Conservation (phyloP, 2,329 filamentous ascomycete species). For the Monosporascus ibericus region DNA sequence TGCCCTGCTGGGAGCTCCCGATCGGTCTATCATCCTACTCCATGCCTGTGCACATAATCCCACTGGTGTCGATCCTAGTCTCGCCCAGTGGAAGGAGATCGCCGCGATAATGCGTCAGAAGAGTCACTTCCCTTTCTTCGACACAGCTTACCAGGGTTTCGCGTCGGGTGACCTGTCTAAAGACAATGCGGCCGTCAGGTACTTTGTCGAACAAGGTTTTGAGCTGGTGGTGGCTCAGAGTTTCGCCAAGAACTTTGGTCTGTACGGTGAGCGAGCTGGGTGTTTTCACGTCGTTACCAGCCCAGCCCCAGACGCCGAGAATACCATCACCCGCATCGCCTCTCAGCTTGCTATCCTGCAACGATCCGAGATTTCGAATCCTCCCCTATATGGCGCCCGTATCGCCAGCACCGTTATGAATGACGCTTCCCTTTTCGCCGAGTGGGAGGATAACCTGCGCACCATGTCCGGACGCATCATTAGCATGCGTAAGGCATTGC, state of each 20-base stretch:
- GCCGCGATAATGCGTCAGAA: constrained; percentile 69
- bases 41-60: constrained; percentile 98
- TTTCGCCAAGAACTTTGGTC: constrained; percentile 96
- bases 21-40: constrained; percentile 79
- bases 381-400: constrained; percentile 86
- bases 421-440: constrained; percentile 69
- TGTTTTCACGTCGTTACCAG: constrained; percentile 90
- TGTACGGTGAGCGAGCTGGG: constrained; percentile 93
- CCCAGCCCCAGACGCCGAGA: constrained; percentile 59
- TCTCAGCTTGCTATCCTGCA: constrained; percentile 92
- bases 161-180: constrained; percentile 81
- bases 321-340: constrained; percentile 60
- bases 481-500: constrained; percentile 76
- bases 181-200: constrained; percentile 87
- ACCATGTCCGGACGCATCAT: constrained; percentile 97
- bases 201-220: constrained; percentile 90
- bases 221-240: constrained; percentile 84
- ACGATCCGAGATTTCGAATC: constrained; percentile 95
- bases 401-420: constrained; percentile 84
- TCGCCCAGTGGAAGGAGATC: constrained; percentile 91
- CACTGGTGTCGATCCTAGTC: constrained; percentile 89
- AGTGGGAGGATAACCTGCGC: constrained; percentile 88
- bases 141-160: constrained; percentile 96
- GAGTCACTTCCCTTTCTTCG: constrained; percentile 95
- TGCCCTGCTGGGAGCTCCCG: constrained; percentile 63